These are phyloP conservation scores for Apiotrichum montevideense DNA, from an alignment of 1,284 basidiomycete genomes.

Conservation along the genomic window DNA sequence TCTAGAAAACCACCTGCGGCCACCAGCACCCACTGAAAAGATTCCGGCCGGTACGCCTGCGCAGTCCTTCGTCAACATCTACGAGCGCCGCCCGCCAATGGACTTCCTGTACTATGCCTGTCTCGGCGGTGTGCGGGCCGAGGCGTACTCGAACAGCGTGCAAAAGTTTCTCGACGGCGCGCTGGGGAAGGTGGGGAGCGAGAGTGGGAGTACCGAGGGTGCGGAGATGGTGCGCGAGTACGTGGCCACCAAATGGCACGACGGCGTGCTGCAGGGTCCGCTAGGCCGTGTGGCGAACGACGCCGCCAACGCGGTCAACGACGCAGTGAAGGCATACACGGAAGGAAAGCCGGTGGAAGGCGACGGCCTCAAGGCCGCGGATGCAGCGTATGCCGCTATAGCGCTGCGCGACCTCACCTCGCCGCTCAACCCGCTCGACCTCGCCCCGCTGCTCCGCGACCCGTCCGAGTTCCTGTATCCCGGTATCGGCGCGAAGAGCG, in stretches of 20 bases:
- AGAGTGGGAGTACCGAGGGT: background rate
- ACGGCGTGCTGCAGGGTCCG: slow-evolving; percentile 19
- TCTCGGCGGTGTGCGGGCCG: slow-evolving; percentile 32
- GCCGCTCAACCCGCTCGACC: slow-evolving; percentile 30
- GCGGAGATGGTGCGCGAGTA: slow-evolving; percentile 22
- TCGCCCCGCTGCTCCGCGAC: slow-evolving; percentile 29
- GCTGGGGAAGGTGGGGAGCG: slow-evolving; percentile 9
- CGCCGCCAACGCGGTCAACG: background rate
- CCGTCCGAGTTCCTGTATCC: slow-evolving; percentile 33
- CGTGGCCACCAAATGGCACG: slow-evolving; percentile 24
- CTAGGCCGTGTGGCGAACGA: slow-evolving; percentile 3
- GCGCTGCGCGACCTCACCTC: slow-evolving; percentile 26
- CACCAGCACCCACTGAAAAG: background rate
- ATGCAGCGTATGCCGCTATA: slow-evolving; percentile 20
- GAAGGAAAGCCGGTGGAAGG: too few relatives aligned
- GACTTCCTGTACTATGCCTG: slow-evolving; percentile 29
- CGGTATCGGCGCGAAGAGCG: slow-evolving; percentile 30
- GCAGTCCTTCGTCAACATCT: slow-evolving; percentile 28
- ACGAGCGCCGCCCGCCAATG: slow-evolving; percentile 19
- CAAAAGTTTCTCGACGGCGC: slow-evolving; percentile 39
- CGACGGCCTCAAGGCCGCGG: background rate
- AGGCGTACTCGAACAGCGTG: slow-evolving; percentile 40
- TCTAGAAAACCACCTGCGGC: slow-evolving; percentile 28
- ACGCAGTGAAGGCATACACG: too few relatives aligned
- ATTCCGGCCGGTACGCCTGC: background rate